A percentile compares a stretch with the other conserved stretches of the same genome.
Evolutionary conservation across 2,329 filamentous ascomycete genomes (phyloP).

Genomic region (Trichoderma aggressivum): DNA sequence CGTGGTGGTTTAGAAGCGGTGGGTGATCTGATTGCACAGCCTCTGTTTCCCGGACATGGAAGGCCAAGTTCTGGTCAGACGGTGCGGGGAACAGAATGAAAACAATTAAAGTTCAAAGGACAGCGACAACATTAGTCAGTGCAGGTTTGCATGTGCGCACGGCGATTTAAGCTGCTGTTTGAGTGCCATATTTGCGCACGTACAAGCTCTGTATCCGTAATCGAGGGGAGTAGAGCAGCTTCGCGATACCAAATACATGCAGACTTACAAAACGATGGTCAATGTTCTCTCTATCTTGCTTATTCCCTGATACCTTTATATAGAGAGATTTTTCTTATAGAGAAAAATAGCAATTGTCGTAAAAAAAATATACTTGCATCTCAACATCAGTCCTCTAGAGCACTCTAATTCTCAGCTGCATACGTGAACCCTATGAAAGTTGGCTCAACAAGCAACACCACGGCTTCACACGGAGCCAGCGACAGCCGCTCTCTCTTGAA

Average conservation of each 20-base stretch:
- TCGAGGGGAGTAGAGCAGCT: neutral
- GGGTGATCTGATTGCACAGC: neutral
- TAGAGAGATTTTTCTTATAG: neutral
- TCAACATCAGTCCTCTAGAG: neutral
- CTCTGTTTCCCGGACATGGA: neutral
- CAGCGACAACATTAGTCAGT: neutral
- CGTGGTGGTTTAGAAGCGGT: neutral
- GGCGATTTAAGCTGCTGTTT: neutral
- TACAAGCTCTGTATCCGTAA: neutral
- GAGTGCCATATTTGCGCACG: neutral
- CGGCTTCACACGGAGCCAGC: slow-evolving; percentile 38
- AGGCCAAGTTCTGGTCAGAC: neutral
- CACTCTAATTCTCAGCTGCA: neutral
- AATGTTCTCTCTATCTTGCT: neutral
- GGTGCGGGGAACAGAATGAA: neutral
- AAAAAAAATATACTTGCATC: neutral
- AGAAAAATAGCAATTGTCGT: neutral
- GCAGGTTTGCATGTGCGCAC: neutral
- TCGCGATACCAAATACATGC: neutral
- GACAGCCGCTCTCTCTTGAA: slow-evolving; percentile 28
- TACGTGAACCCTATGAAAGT: neutral
- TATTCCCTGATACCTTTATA: neutral
- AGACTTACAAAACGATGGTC: neutral
- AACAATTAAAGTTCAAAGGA: neutral
- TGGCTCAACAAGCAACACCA: slow-evolving; percentile 31